phyloP scores from a whole-genome alignment of 2,329 filamentous ascomycete genomes.

The Hypoxylon rubiginosum region DNA sequence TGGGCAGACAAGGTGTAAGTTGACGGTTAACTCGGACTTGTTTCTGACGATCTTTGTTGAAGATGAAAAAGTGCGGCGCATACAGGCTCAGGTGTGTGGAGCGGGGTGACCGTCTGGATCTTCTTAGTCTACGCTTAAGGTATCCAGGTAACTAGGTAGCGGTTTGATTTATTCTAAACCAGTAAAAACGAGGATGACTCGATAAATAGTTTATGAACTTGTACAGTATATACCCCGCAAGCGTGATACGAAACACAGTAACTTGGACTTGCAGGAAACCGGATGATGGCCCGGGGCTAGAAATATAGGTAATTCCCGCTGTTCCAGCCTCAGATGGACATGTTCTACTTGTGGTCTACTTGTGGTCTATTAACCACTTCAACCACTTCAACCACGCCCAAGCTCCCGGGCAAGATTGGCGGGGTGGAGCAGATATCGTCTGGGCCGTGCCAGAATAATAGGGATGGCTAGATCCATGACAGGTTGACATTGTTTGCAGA shows the following conservation, averaged over 20 bases:
- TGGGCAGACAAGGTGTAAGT: conserved; percentile 4
- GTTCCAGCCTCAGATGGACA: conserved; percentile 32
- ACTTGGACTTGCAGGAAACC: conserved; percentile 22
- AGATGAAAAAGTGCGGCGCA: conserved; percentile 8
- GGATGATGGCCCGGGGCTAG: conserved; percentile 7
- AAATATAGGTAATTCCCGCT: conserved; percentile 21
- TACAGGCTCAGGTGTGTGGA: conserved; percentile 3
- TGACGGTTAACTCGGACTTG: conserved; percentile 5
- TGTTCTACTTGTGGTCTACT: conserved; percentile 10
- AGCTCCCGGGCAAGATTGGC: conserved; percentile 33
- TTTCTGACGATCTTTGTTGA: conserved; percentile 7
- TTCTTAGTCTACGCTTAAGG: background rate
- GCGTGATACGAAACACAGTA: conserved; percentile 20
- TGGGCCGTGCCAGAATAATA: conserved; percentile 28
- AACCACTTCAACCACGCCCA: conserved; percentile 14
- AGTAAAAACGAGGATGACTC: background rate
- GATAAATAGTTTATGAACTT: conserved; percentile 5
- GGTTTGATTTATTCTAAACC: background rate
- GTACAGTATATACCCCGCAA: conserved; percentile 23
- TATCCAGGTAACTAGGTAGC: background rate
- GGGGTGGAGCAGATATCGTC: conserved; percentile 20
- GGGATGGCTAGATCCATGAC: conserved; percentile 31
- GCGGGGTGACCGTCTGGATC: background rate
- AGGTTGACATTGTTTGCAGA: conserved; percentile 37
- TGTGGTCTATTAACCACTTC: background rate